These are phyloP conservation scores for Echinosophora koreensis DNA, from an alignment of 306 rosid species.

Conservation along the genomic window DNA sequence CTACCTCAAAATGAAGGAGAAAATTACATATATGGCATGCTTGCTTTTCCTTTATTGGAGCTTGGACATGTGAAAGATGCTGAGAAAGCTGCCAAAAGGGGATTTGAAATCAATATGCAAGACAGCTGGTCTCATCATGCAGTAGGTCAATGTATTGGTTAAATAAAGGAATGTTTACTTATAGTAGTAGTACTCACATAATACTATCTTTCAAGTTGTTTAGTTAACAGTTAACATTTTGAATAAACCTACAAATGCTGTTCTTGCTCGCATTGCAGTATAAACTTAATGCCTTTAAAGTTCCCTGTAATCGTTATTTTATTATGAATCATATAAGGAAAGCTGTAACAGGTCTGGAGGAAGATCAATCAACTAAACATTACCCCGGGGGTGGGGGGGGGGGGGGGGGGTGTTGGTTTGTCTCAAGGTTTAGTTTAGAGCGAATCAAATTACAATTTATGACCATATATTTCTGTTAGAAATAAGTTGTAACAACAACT, in stretches of 20 bases:
- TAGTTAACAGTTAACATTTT: slow-evolving; percentile 24
- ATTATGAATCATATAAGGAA: slow-evolving; percentile 8
- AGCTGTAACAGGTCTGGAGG: not conserved
- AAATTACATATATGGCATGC: slow-evolving; percentile 81
- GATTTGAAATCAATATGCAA: slow-evolving; percentile 69
- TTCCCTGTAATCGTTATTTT: slow-evolving; percentile 23
- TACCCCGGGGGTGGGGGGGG: too few species aligned
- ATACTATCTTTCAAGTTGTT: slow-evolving; percentile 15
- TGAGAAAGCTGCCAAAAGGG: slow-evolving; percentile 78
- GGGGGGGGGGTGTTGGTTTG: too few species aligned
- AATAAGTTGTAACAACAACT: slow-evolving; percentile 13
- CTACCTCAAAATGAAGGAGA: slow-evolving; percentile 71
- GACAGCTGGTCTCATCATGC: slow-evolving; percentile 92
- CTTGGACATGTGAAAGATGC: slow-evolving; percentile 82
- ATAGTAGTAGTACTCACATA: not conserved
- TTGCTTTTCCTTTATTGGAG: slow-evolving; percentile 90
- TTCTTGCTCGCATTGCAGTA: not conserved
- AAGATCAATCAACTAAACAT: too few species aligned
- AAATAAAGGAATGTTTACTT: slow-evolving; percentile 25
- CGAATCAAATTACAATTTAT: not conserved
- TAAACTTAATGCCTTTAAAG: not conserved
- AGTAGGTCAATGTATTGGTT: slow-evolving; percentile 58
- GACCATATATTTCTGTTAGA: slow-evolving; percentile 6
- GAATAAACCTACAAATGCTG: not conserved
- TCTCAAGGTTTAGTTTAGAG: slow-evolving; percentile 37